These are phyloP conservation scores for Aspergillus piperis DNA, from an alignment of 2,329 filamentous ascomycete genomes.

Conservation along the genomic window DNA sequence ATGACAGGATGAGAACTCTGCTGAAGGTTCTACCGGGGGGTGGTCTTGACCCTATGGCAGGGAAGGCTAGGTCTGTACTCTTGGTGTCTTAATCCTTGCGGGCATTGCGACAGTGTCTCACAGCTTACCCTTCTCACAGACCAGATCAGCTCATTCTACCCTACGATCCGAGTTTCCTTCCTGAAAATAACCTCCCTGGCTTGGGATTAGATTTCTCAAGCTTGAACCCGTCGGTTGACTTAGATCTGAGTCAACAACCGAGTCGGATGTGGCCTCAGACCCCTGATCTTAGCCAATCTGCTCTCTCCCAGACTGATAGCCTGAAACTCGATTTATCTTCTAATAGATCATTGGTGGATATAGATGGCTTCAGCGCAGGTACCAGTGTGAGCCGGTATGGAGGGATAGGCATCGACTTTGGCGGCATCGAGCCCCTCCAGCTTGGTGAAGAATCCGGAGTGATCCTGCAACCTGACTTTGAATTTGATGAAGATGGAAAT, in stretches of 20 bases:
- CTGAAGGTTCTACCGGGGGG: constrained; percentile 59
- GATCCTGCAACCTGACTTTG: constrained; percentile 58
- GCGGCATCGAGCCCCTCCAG: constrained; percentile 24
- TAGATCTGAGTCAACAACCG: constrained; percentile 34
- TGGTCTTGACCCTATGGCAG: constrained; percentile 69
- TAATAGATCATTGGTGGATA: constrained; percentile 37
- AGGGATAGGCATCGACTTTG: constrained; percentile 34
- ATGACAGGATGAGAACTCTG: constrained; percentile 71
- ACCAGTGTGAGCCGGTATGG: constrained; percentile 45
- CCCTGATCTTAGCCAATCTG: constrained; percentile 33
- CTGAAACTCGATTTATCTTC: constrained; percentile 52
- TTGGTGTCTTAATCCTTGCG: constrained; percentile 21
- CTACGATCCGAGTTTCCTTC: constrained; percentile 81
- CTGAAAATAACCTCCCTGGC: constrained; percentile 63
- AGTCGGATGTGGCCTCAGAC: constrained; percentile 38
- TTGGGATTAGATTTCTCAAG: constrained; percentile 57
- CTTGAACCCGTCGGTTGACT: constrained; percentile 41
- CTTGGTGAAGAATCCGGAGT: constrained; percentile 48
- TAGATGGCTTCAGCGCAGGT: constrained; percentile 44
- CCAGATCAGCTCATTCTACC: constrained; percentile 73
- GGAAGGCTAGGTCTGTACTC: constrained; percentile 65
- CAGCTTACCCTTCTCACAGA: constrained; percentile 47
- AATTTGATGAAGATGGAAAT: constrained; percentile 63
- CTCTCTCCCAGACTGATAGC: constrained; percentile 25
- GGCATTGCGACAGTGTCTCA: too few relatives aligned